Evolutionary conservation across 1,284 basidiomycete species (phyloP), one percentile per base, ranked within the genome.

Genomic region (Sporisorium graminicola): DNA sequence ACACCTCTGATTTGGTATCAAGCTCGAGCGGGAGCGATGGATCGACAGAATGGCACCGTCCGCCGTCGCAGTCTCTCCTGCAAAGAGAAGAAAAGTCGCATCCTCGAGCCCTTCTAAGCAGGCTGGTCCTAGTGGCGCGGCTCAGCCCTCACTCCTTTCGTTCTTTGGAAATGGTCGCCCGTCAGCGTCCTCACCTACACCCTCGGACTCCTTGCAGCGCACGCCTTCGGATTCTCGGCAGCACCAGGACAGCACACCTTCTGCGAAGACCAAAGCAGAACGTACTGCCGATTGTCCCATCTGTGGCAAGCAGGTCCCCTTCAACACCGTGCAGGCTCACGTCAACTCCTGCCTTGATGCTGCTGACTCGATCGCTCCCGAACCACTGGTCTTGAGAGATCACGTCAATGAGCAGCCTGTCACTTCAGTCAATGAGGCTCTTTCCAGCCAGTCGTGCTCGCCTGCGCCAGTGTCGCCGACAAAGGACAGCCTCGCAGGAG

Each of bases 311-410:
- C 57, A 58, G 29, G 63, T 75, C 2, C 66, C 69, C 0, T 76
- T 73, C 61, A 69, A 69, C 42, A 72, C 66, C 2, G 61, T 78
- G 8, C 60, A 75, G 18, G 73, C 73, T n/a, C 77, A 78, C 20
- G 77, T 75, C 65, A 73, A 75, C 44, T 55, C 63, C 13, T 78
- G 77, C 42, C 64, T 78, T 26, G 77, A 78, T 40, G 60, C 74
- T 20, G 53, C 62, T n/a, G 62, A 60, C 37, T 53, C 58, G 10
- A 27, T 46, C 35, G 16, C 58, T 8, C 18, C 35, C 6, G 51
- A 62, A 13, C 59, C 47, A 22, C 46, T 53, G 27, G 29, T 71
- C n/a, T 35, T 66, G 14, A 42, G 54, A 55, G 66, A 65, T 26
- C 59, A 63, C 42, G 56, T 59, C 59, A 74, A 74, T 14, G 56